phyloP scores from a whole-genome alignment of 2,329 filamentous ascomycete species.

The Harringtonia aguacate region DNA sequence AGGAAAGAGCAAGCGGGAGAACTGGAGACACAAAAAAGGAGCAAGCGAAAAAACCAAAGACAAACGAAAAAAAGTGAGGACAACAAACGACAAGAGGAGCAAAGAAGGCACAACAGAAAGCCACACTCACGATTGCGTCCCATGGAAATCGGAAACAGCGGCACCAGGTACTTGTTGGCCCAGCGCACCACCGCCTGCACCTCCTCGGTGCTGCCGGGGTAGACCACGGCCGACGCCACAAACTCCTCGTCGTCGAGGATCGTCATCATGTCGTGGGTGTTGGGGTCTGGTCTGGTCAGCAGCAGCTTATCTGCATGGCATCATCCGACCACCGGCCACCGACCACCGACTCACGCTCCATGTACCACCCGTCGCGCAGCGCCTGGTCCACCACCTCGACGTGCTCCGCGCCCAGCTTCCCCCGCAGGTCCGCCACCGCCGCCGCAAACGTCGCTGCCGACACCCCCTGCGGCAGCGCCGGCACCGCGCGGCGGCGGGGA shows the following conservation, averaged over 20 bases:
- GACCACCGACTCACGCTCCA: slow-evolving; percentile 16
- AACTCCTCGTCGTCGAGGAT: slow-evolving; percentile 33
- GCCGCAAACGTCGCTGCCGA: slow-evolving; percentile 18
- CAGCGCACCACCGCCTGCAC: slow-evolving; percentile 21
- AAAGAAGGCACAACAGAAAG: too few relatives aligned
- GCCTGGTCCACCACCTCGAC: slow-evolving; percentile 30
- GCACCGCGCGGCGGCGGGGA: slow-evolving; percentile 17
- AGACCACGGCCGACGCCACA: slow-evolving; percentile 30
- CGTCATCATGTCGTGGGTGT: slow-evolving; percentile 30
- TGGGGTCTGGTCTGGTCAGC: slow-evolving; percentile 17
- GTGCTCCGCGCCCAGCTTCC: slow-evolving; percentile 23
- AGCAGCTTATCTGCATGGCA: too few relatives aligned
- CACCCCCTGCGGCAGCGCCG: slow-evolving; percentile 28
- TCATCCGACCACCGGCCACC: neutral
- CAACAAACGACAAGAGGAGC: neutral
- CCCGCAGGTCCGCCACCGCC: slow-evolving; percentile 24
- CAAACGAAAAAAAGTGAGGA: neutral
- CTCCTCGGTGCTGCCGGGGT: slow-evolving; percentile 19
- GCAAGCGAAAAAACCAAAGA: too few relatives aligned
- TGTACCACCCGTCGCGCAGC: slow-evolving; percentile 27
- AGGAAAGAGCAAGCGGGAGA: too few relatives aligned
- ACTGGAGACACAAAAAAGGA: too few relatives aligned
- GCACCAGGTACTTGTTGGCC: slow-evolving; percentile 23
- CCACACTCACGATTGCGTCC: slow-evolving; percentile 23
- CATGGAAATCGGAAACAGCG: slow-evolving; percentile 26